Evolutionary conservation across 257 asterid genomes (phyloP), one percentile per base, ranked within the genome.

Genomic region (Ophiorrhiza pumila): DNA sequence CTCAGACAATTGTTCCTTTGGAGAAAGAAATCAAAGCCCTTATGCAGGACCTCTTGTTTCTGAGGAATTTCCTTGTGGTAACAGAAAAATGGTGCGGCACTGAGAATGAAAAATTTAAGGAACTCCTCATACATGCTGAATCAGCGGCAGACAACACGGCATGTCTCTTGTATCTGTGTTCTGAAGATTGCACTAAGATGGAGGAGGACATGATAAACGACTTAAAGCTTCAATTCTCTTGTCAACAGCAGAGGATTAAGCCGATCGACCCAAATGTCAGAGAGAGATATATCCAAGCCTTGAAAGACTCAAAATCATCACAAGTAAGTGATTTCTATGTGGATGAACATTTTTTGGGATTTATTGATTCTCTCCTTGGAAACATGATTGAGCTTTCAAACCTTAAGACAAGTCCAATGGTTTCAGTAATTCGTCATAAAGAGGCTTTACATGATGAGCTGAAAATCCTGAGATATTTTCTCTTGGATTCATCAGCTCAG

Each of bases 341-440:
- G 23, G 42, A 6, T 57, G 43, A 67, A 20, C 67, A 1, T 42
- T 29, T 22, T 29, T 4, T 41, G 4, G 47, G 11, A 0, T 53
- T 67, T 57, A 45, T 74, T 55, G 60, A 55, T n/a, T 56, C 78
- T 56, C 68, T 74, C 68, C 52, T 63, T 13, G 71, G 5, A 18
- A 59, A 47, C 50, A 17, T 57, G 47, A 1, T 57, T 42, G 45
- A 49, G n/a, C n/a, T n/a, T n/a, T n/a, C 18, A 2, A 25, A 43
- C 15, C n/a, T 22, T 10, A 27, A 75, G 52, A 37, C 12, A 31
- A 42, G 50, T 22, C 45, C 27, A 25, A 3, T n/a, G n/a, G n/a
- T 15, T 3, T 39, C 63, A 29, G 35, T 7, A 15, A 45, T 17
- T 11, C 49, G 43, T 57, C 47, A 20, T 11, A 6, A 65, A 11